Base-by-base conservation (phyloP, 2,329 filamentous ascomycete genomes). In the Knufia fluminis region DNA sequence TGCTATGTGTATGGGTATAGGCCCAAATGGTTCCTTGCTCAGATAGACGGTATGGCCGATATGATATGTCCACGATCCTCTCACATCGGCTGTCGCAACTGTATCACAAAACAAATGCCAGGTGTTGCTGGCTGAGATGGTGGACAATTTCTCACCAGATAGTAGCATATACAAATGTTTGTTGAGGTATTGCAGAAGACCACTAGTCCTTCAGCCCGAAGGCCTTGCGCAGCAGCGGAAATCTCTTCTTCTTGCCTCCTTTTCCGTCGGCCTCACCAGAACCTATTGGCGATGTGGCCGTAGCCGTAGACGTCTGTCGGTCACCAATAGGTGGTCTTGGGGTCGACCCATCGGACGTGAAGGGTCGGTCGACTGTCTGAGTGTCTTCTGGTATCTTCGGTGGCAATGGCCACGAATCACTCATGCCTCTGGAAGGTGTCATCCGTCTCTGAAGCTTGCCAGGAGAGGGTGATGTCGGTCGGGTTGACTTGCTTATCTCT, bases 351-450 rank as follows among this genome's bases (percentile, higher is more conserved):
- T 62, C 59, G 24, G 59, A 53, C 4, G 61, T 62, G 32, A 48
- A 56, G 4, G 61, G 61, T 47, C 61, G 54, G 39, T 49, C 46
- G 14, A 4, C 33, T 9, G 33, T 16, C 12, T 52, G 44, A 33
- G 20, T 38, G 19, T 51, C 45, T 7, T 50, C 52, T 3, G 41
- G 35, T 39, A 46, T 42, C 28, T 51, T 54, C 17, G 57, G 52
- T 12, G 67, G 63, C 3, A 79, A 63, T 1, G 76, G 76, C 75
- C 76, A 80, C 22, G 68, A 69, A 19, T 70, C 56, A 38, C 57
- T 70, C 55, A 57, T 57, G 19, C 63, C 53, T 31, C 66, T 58
- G 33, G 66, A 65, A 16, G 64, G 63, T 6, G 60, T 67, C 40
- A 59, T 66, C 19, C 68, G 68, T 52, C 76, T 74, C 54, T 76